Evolutionary conservation across 306 rosid species (phyloP), one percentile per base, ranked within the genome.

Genomic region (Abrus precatorius): DNA sequence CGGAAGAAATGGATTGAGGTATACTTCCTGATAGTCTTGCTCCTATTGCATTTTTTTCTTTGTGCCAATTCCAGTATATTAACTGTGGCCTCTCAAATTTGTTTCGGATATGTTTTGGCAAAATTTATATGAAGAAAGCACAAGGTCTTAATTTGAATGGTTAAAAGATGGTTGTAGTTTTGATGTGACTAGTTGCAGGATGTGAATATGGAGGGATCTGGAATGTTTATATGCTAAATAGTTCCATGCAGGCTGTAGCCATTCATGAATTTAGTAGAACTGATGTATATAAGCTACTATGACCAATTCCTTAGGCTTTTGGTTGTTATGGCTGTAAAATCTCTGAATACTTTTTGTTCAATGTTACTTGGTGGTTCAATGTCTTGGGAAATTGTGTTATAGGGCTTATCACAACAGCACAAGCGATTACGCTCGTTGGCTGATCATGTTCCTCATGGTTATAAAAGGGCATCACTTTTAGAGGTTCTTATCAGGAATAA

Each of bases 1-100:
- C 90, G 90, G 52, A 93, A 91, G 84, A 93, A 95, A 87, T 95
- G 99, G 99, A 85, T 95, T 84, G 99, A 93, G 99, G 99, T 91
- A 87, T 55, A 54, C 72, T 72, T 50, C 1, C 50, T 77, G 49
- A 55, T 66, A 72, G 33, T 59, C 63, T 53, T 49, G 67, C 63
- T 43, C 2, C 33, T 66, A 1, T 12, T 54, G 63, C 20, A 0
- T 9, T 65, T 57, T 57, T 36, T 56, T 56, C 34, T 44, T 43
- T 85, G 76, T 50, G 30, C 33, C 49, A 10, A 52, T 40, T 54
- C 20, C 49, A 72, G 28, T 59, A 43, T 63, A 65, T 61, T 28
- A 75, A 45, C 48, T 47, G 8, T 76, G 57, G 5, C 65, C 7
- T 75, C 49, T 32, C 57, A 9, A 43, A 4, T 82, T 48, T 44